Evolutionary conservation across 345 rosid genomes (phyloP).

Genomic region (Erucastrum elatum): DNA sequence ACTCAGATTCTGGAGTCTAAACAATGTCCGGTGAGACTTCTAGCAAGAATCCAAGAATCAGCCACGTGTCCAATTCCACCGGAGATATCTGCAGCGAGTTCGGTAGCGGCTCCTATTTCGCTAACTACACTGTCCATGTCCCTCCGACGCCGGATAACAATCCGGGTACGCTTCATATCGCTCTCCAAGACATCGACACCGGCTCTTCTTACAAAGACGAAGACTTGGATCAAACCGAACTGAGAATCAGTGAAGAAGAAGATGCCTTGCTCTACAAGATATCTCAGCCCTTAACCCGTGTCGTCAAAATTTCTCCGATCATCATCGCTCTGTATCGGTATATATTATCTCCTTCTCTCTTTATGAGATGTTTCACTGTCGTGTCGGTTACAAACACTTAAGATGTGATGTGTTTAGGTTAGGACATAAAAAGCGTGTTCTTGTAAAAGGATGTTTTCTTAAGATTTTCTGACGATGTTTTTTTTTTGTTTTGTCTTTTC

Average conservation of each 20-base stretch:
- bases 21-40: conserved; percentile 45
- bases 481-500: conserved; percentile 22
- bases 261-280: conserved; percentile 33
- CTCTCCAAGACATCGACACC: conserved; percentile 31
- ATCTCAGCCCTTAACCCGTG: conserved; percentile 31
- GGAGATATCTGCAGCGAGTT: conserved; percentile 46
- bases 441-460: not conserved
- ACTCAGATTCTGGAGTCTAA: not conserved
- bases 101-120: conserved; percentile 39
- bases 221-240: conserved; percentile 23
- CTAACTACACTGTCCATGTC: conserved; percentile 51
- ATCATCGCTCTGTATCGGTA: conserved; percentile 26
- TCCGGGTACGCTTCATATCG: conserved; percentile 39
- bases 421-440: conserved; percentile 7
- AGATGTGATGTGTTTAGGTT: not conserved
- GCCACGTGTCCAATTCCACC: conserved; percentile 42
- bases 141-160: conserved; percentile 73
- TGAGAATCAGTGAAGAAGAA: conserved; percentile 35
- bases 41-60: conserved; percentile 42
- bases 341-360: not conserved
- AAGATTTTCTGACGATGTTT: not conserved
- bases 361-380: not conserved
- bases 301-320: conserved; percentile 39
- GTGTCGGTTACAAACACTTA: conserved; percentile 31
- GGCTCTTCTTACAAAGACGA: conserved; percentile 45